phyloP scores from a whole-genome alignment of 495 filamentous ascomycete genomes.

The Amorphotheca resinae region DNA sequence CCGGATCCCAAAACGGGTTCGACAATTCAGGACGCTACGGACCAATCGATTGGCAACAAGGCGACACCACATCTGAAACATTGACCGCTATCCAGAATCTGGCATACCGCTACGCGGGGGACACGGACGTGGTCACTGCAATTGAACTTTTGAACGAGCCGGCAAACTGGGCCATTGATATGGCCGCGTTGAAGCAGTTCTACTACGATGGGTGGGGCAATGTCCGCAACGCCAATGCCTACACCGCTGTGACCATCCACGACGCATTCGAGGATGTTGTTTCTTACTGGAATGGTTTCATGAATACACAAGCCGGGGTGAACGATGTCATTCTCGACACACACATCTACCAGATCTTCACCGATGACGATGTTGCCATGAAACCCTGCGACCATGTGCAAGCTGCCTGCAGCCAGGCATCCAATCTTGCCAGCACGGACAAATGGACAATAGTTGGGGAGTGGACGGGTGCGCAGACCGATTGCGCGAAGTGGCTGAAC shows the following conservation, averaged over 20 bases:
- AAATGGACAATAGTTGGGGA: slow-evolving; percentile 65
- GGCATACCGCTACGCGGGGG: slow-evolving; percentile 42
- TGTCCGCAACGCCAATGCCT: slow-evolving; percentile 34
- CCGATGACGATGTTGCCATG: slow-evolving; percentile 39
- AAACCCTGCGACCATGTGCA: slow-evolving; percentile 36
- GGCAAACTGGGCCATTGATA: slow-evolving; percentile 35
- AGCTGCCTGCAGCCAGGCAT: slow-evolving; percentile 36
- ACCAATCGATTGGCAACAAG: slow-evolving; percentile 49
- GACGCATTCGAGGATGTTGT: slow-evolving; percentile 55
- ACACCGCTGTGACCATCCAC: slow-evolving; percentile 48
- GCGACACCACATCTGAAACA: slow-evolving; percentile 42
- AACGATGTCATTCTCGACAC: slow-evolving; percentile 56
- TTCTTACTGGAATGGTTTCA: slow-evolving; percentile 62
- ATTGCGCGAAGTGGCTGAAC: slow-evolving; percentile 64
- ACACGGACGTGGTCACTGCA: slow-evolving; percentile 52
- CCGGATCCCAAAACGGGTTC: slow-evolving; percentile 73
- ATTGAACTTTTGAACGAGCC: slow-evolving; percentile 70
- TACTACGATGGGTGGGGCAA: slow-evolving; percentile 50
- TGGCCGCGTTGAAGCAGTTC: slow-evolving; percentile 43
- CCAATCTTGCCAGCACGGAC: slow-evolving; percentile 40
- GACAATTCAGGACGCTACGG: slow-evolving; percentile 62
- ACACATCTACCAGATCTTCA: slow-evolving; percentile 60
- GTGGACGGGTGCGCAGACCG: slow-evolving; percentile 57
- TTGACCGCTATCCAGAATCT: slow-evolving; percentile 45
- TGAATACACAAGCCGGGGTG: slow-evolving; percentile 35